phyloP scores from a whole-genome alignment of 106 monocot genomes.

The Dioscorea alata region DNA sequence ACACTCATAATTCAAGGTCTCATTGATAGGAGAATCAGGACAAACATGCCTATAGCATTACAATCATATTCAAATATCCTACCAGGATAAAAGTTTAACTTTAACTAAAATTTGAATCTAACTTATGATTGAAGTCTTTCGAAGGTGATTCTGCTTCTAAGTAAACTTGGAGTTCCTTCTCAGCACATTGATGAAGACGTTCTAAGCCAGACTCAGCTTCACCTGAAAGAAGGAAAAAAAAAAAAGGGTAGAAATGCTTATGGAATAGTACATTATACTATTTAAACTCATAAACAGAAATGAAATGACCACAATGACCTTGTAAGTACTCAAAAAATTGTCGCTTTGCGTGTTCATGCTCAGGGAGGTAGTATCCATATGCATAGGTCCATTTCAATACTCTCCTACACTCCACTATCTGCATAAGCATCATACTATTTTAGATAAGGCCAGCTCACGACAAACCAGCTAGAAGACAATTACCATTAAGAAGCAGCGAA shows the following conservation, averaged over 20 bases:
- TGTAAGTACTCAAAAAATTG: constrained; percentile 97
- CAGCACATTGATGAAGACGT: constrained; percentile 87
- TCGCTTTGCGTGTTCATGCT: constrained; percentile 78
- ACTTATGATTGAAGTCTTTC: constrained; percentile 79
- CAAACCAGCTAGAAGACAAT: neutral
- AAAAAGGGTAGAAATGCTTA: neutral
- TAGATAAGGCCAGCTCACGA: neutral
- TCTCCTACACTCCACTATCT: constrained; percentile 97
- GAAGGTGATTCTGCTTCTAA: constrained; percentile 53
- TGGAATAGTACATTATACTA: neutral
- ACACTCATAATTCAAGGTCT: too few relatives aligned
- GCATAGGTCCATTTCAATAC: constrained; percentile 99
- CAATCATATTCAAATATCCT: too few relatives aligned
- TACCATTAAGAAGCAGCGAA: neutral
- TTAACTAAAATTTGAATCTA: too few relatives aligned
- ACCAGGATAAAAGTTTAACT: too few relatives aligned
- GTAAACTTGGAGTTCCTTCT: constrained; percentile 71
- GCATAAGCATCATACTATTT: constrained; percentile 2
- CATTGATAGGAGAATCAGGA: too few relatives aligned
- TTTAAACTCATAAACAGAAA: neutral
- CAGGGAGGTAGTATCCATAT: constrained; percentile 95
- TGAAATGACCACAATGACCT: constrained; percentile 35
- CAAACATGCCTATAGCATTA: too few relatives aligned
- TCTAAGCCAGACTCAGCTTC: constrained; percentile 94
- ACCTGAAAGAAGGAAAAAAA: constrained; percentile 33